These are phyloP conservation scores for Talaromyces proteolyticus DNA, from an alignment of 495 filamentous ascomycete genomes.

Conservation along the genomic window DNA sequence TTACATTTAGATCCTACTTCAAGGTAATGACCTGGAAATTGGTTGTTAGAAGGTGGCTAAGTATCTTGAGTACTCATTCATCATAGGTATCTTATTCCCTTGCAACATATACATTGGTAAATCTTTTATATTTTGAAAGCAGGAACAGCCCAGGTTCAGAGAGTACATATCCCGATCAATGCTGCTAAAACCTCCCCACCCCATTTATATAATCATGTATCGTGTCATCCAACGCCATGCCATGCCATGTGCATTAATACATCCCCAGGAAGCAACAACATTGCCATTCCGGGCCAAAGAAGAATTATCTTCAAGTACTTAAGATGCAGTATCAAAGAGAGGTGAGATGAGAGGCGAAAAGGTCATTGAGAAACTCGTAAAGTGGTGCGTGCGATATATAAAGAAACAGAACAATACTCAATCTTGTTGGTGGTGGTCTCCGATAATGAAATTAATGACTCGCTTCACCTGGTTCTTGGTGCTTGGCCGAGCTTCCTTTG, in stretches of 20 bases:
- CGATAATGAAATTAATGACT: constrained; percentile 3
- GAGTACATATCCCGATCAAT: not conserved
- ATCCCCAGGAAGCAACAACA: not conserved
- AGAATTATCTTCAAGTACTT: no score
- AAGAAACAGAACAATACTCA: not conserved
- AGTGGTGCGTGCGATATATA: not conserved
- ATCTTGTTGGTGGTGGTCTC: not conserved
- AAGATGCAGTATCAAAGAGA: not conserved
- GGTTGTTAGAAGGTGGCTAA: no score
- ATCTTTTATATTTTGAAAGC: not conserved
- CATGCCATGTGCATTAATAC: constrained; percentile 1
- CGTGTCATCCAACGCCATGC: constrained; percentile 2
- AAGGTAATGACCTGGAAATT: no score
- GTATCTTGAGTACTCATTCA: no score
- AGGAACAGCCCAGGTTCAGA: not conserved
- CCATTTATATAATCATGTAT: not conserved
- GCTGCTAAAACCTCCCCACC: not conserved
- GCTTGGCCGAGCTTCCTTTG: constrained; percentile 83
- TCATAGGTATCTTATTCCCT: no score
- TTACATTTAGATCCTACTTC: no score
- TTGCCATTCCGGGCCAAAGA: not conserved
- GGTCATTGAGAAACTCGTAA: not conserved
- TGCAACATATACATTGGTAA: no score
- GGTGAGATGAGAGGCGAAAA: not conserved
- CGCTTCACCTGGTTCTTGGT: constrained; percentile 32